A percentile compares a stretch with the other conserved stretches of the same genome.
Conservation (phyloP, 176 grass and related monocot species). For the Stipa capillata region DNA sequence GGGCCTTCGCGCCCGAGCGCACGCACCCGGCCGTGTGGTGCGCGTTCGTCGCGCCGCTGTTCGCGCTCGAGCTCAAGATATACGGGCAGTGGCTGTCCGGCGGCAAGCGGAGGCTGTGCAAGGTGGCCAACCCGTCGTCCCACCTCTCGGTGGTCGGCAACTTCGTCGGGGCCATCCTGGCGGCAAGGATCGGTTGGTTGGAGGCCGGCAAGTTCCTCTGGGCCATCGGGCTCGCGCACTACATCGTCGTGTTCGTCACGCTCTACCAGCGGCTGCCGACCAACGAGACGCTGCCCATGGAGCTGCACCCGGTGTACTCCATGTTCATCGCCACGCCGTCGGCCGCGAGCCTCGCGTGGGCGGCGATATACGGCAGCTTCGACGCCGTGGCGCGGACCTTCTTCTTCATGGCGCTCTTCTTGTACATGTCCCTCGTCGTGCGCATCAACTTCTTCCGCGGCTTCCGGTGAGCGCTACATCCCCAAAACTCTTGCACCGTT, state of each 20-base stretch:
- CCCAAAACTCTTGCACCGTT: background rate
- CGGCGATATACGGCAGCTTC: slow-evolving; percentile 73
- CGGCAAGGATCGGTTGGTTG: slow-evolving; percentile 75
- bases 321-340: slow-evolving; percentile 99
- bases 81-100: slow-evolving; percentile 97
- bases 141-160: slow-evolving; percentile 95
- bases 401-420: slow-evolving; percentile 91
- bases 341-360: slow-evolving; percentile 87
- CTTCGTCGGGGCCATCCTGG: slow-evolving; percentile 95
- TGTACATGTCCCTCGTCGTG: slow-evolving; percentile 81
- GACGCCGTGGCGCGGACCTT: slow-evolving; percentile 77
- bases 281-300: slow-evolving; percentile 87
- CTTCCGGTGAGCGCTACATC: slow-evolving; percentile 42
- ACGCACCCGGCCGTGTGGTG: slow-evolving; percentile 77
- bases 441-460: slow-evolving; percentile 99
- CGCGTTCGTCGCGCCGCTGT: slow-evolving; percentile 56
- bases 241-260: slow-evolving; percentile 90
- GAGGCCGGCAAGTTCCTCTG: slow-evolving; percentile 90
- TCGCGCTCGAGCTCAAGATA: slow-evolving; percentile 90
- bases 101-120: slow-evolving; percentile 84
- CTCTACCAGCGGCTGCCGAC: slow-evolving; percentile 94
- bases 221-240: slow-evolving; percentile 86
- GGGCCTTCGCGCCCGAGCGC: slow-evolving; percentile 22
- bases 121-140: slow-evolving; percentile 94
- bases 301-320: slow-evolving; percentile 95